Percentiles rank a stretch among this genome's conserved stretches.
phyloP scores from a whole-genome alignment of 2,329 filamentous ascomycete genomes.

The Pestalotiopsis sp. region DNA sequence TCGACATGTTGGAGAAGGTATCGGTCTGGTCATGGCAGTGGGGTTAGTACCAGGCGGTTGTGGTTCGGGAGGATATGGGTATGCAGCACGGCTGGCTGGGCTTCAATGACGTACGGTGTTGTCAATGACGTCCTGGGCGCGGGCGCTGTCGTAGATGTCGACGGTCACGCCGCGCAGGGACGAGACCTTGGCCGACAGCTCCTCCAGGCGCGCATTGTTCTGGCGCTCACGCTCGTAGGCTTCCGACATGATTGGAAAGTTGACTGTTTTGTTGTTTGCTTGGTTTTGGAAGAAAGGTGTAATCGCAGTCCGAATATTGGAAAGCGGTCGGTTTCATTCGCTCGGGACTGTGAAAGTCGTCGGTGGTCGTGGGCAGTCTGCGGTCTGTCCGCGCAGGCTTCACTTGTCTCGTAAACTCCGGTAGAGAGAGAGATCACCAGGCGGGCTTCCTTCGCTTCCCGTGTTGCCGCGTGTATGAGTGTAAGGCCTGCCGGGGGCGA shows the following conservation, averaged over 20 bases:
- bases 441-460: background rate
- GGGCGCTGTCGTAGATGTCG: constrained; percentile 96
- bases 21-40: constrained; percentile 63
- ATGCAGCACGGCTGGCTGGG: no score
- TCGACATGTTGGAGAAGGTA: constrained; percentile 86
- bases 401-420: no score
- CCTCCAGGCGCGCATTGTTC: constrained; percentile 92
- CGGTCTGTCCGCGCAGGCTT: no score
- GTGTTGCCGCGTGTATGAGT: background rate
- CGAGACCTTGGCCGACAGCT: constrained; percentile 87
- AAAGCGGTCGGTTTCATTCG: background rate
- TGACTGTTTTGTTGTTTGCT: constrained; percentile 4
- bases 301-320: background rate
- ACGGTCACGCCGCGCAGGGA: constrained; percentile 92
- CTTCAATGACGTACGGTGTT: constrained; percentile 65
- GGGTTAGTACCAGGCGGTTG: no score
- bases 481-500: background rate
- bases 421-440: background rate
- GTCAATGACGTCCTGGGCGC: constrained; percentile 86
- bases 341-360: background rate
- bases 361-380: no score
- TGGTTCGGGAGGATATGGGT: no score
- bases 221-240: constrained; percentile 82
- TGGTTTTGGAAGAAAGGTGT: background rate
- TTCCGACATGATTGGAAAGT: constrained; percentile 63